Evolutionary conservation across 495 filamentous ascomycete genomes (phyloP), one percentile per base, ranked within the genome.

Genomic region (Aspergillus asperescens): DNA sequence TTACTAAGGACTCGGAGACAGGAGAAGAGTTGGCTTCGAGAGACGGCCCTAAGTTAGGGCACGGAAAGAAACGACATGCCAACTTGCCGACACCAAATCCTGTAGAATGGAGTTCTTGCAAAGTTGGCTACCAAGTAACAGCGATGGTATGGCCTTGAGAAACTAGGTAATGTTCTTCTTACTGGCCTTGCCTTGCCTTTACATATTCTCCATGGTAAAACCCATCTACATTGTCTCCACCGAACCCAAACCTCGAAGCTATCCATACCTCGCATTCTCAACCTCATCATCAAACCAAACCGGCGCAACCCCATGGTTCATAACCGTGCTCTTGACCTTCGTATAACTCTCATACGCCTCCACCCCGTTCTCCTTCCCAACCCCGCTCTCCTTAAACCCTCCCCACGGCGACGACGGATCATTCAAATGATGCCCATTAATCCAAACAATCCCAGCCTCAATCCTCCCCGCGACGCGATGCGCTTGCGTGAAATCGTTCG

Each of bases 391-490:
- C 53, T 75, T 77, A 44, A 77, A 71, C 12, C 79, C 79, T 19
- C 79, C 79, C 78, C 78, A 82, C 5, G 79, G 77, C 45, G 77
- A 81, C 40, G 77, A 80, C n/a, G 78, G 77, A 44, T 81, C 78
- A 51, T 81, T 81, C 27, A 79, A 65, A 61, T 84, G 79, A 60
- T 84, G 80, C 9, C 77, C 80, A 55, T 84, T 84, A 20, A 81
- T 75, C 80, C 81, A 83, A 12, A 79, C 78, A 52, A 82, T 82
- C 0, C 81, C 81, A 0, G 79, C 74, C 35, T 82, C 76, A 28
- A 84, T 79, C 37, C 68, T 66, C 24, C 72, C 74, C 1, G 79
- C 76, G 3, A 82, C 75, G 1, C 79, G 73, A 62, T 78, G 77
- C 9, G 81, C 81, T 58, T 79, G 79, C 12, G 69, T 72, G 29